Conservation (phyloP, 371 early-diverging fungal genomes). For the Thermomucor indicae-seudaticae region DNA sequence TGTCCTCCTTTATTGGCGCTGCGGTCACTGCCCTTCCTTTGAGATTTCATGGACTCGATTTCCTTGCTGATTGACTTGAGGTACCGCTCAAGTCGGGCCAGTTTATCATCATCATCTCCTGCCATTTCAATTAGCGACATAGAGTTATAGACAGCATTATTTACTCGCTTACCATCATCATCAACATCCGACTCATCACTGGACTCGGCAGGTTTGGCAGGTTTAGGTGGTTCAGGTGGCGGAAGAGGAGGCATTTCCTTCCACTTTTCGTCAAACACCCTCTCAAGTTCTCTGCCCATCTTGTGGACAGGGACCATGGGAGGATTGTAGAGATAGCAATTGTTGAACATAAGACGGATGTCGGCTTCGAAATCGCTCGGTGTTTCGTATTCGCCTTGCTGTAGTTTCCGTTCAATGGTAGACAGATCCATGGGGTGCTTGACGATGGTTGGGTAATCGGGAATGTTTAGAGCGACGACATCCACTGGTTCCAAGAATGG, state of each 20-base stretch:
- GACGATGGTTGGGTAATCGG: slow-evolving; percentile 91
- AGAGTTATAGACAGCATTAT: neutral
- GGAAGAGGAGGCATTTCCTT: slow-evolving; percentile 48
- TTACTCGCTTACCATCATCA: slow-evolving; percentile 3
- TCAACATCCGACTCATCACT: slow-evolving; percentile 7
- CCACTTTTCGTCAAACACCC: slow-evolving; percentile 89
- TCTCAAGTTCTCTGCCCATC: slow-evolving; percentile 78
- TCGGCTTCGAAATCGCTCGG: slow-evolving; percentile 83
- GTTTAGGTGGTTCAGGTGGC: slow-evolving; percentile 10
- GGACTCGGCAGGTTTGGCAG: slow-evolving; percentile 1
- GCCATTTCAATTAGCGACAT: neutral
- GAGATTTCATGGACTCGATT: slow-evolving; percentile 58
- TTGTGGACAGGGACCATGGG: slow-evolving; percentile 84
- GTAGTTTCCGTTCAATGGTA: slow-evolving; percentile 88
- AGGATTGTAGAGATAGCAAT: slow-evolving; percentile 95
- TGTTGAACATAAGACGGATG: slow-evolving; percentile 84
- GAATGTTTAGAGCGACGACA: slow-evolving; percentile 85
- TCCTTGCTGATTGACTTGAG: slow-evolving; percentile 18
- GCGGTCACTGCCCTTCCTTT: slow-evolving; percentile 48
- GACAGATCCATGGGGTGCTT: slow-evolving; percentile 98
- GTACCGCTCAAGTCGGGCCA: slow-evolving; percentile 22
- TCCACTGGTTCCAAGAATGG: slow-evolving; percentile 95
- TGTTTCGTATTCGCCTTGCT: slow-evolving; percentile 65
- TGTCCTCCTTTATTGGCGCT: neutral
- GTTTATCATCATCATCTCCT: slow-evolving; percentile 10